Evolutionary conservation across 371 early-diverging fungal genomes (phyloP).

Genomic region (Mucor ambiguus): DNA sequence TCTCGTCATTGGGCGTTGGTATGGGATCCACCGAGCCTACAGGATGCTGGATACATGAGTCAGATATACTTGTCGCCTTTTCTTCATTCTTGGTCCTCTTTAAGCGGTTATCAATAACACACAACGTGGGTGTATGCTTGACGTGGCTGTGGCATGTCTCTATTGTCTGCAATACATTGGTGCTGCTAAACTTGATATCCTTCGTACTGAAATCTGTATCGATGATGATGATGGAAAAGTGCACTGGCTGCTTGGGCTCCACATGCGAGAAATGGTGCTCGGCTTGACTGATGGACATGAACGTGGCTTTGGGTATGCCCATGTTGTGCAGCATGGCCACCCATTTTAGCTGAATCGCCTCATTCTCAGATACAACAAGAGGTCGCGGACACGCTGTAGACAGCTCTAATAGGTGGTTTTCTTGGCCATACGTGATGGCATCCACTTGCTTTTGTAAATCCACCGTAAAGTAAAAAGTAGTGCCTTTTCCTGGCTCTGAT

Average conservation of each 20-base stretch:
- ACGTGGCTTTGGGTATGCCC: background rate
- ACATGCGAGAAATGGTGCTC: background rate
- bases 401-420: conserved; percentile 17
- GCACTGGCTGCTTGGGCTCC: background rate
- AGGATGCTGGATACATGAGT: conserved; percentile 1
- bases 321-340: background rate
- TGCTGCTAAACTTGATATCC: background rate
- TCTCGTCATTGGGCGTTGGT: conserved; percentile 13
- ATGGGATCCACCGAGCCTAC: conserved; percentile 7
- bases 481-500: conserved; percentile 46
- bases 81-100: background rate
- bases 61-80: background rate
- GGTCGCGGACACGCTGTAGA: conserved; percentile 4
- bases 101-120: conserved; percentile 14
- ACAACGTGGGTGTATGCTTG: conserved; percentile 5
- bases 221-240: conserved; percentile 11
- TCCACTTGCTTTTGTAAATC: conserved; percentile 26
- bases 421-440: conserved; percentile 25
- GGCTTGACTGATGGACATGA: conserved; percentile 2
- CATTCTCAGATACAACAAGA: conserved; percentile 22
- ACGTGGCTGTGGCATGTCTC: background rate
- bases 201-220: conserved; percentile 10
- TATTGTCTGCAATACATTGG: background rate
- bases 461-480: conserved; percentile 47
- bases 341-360: conserved; percentile 13